Percentiles rank a stretch among this genome's conserved stretches.
Conservation (phyloP, 75 land plant genomes). For the Picea sitchensis region DNA sequence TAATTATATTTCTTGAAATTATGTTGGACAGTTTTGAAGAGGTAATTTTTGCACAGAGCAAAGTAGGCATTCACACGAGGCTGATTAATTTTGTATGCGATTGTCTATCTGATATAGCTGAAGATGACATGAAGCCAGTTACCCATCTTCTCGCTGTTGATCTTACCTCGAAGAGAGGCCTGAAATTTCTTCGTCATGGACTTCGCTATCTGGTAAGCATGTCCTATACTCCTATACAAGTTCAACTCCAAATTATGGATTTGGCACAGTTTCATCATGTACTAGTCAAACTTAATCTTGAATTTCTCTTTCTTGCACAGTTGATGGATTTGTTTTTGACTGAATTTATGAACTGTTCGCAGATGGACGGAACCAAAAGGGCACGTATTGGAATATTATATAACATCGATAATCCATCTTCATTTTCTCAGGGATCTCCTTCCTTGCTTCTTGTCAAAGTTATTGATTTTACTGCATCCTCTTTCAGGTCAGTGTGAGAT, state of each 20-base stretch:
- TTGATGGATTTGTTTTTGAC: neutral
- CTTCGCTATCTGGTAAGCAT: slow-evolving; percentile 65
- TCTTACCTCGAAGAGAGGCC: slow-evolving; percentile 56
- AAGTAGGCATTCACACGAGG: neutral
- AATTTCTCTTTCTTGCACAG: slow-evolving; percentile 4
- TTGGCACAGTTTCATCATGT: neutral
- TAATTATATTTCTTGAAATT: neutral
- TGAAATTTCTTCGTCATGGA: slow-evolving; percentile 77
- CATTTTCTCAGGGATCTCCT: slow-evolving; percentile 14
- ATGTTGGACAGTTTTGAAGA: neutral
- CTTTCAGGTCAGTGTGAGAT: slow-evolving; percentile 34
- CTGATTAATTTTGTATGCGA: slow-evolving; percentile 6
- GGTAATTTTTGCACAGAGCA: neutral
- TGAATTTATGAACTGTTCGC: slow-evolving; percentile 11
- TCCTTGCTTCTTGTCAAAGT: slow-evolving; percentile 38
- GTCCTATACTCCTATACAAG: slow-evolving; percentile 6
- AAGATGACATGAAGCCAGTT: slow-evolving; percentile 90
- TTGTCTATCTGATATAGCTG: slow-evolving; percentile 42
- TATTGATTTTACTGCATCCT: slow-evolving; percentile 40
- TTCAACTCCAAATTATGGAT: neutral
- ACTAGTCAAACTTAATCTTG: slow-evolving; percentile 1
- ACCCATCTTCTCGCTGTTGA: slow-evolving; percentile 88
- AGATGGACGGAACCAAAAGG: slow-evolving; percentile 65
- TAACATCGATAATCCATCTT: slow-evolving; percentile 17
- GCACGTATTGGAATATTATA: slow-evolving; percentile 75